Evolutionary conservation across 2,329 filamentous ascomycete species (phyloP), one percentile per base, ranked within the genome.

Genomic region (Colletotrichum chlorophyti): DNA sequence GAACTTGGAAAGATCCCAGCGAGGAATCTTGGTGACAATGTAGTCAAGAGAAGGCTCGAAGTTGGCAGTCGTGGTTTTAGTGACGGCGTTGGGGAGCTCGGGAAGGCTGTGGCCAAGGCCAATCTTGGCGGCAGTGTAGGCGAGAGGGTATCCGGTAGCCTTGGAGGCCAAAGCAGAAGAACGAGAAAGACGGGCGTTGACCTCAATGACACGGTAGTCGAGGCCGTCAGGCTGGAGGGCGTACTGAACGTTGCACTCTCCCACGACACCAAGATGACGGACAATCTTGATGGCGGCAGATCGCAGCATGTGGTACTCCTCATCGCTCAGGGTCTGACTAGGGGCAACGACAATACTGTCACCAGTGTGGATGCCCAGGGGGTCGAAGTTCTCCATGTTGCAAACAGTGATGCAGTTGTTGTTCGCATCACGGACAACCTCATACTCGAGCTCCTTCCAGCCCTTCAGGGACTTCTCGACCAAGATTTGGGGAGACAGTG

Each of bases 301-400:
- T 69, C 95, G 92, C 67, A 99, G 91, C 95, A 99, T 98, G 82
- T 99, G 93, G 75, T 98, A 99, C 77, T 99, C 95, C 81, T 98
- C 95, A 68, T 99, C 95, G 70, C 91, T 96, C 70, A 99, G 82
- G 21, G 95, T 99, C 79, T 99, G 95, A 78, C 91, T 95, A 46
- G 95, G 95, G 35, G 95, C 95, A 60, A 98, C 94, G 63, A 99
- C 95, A 69, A 99, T 99, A 68, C 93, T 97, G 82, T 99, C 95
- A 79, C 95, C 95, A 42, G 95, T 99, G 78, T 99, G 95, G 53
- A 97, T 96, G 70, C 95, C 95, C 32, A 99, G 86, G 64, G 95
- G 95, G 71, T 98, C 95, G 69, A 98, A 98, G 83, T 98, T 98
- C 77, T 96, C 92, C 61, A 63, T 63, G 61, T 63, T 63, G 50